Evolutionary conservation across 805 yeast genomes (phyloP), one percentile per base, ranked within the genome.

Genomic region (Pichia deserticola): DNA sequence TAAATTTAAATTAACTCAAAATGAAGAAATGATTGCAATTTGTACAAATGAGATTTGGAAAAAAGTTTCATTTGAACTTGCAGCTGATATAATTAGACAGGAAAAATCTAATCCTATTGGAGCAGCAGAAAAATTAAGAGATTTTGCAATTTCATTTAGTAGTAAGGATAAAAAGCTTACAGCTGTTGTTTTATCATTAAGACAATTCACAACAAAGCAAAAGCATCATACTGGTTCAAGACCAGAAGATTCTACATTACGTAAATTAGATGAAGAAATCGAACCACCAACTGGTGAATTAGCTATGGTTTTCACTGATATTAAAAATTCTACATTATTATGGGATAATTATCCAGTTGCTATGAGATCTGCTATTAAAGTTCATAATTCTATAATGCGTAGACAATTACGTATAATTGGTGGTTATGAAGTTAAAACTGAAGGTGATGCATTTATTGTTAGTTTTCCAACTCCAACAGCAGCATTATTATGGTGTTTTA

Each of bases 391-490:
- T 27, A 79, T 93, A 33, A 93, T 93, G 99, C 81, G 99, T 61
- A 78, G 98, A 45, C 95, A 89, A 57, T 70, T 93, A 54, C 78
- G 97, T 57, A 83, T 90, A 44, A 88, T 87, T 62, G 97, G 98
- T 36, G 99, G 99, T 2, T 93, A 93, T 64, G 99, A 93, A 65
- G 99, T 93, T 30, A 93, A 93, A 65, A 93, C 97, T 2, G 99
- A 93, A 79, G 99, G 99, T 62, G 99, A 93, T 74, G 96, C 99
- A 0, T 93, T 93, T 59, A 90, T 93, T 88, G 97, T 93, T 12
- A 88, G 97, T 11, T 93, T 93, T 66, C 96, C 97, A 0, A 84
- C 96, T 0, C 92, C 96, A 0, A 79, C 92, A 0, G 76, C 92
- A 20, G 98, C 98, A 0, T 71, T 93, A 53, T 73, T 89, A 36